These are phyloP conservation scores for Pseudocercospora vitis DNA, from an alignment of 2,329 filamentous ascomycete genomes.

Conservation along the genomic window DNA sequence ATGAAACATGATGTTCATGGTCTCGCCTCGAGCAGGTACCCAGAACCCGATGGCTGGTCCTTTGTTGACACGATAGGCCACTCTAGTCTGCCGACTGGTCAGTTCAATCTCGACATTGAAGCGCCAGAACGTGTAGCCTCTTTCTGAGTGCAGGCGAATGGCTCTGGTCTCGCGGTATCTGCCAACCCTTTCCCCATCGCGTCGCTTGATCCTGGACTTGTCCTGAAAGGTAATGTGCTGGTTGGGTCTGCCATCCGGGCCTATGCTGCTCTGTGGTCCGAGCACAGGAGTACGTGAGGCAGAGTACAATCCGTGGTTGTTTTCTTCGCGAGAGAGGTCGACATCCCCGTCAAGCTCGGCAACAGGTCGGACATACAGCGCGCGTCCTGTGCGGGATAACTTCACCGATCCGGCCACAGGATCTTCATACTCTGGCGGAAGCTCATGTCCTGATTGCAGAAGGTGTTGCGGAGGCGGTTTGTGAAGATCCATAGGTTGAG, in stretches of 20 bases:
- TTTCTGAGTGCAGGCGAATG: constrained; percentile 77
- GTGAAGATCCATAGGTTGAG: constrained; percentile 79
- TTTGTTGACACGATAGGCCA: constrained; percentile 93
- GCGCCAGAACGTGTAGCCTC: constrained; percentile 92
- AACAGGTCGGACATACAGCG: constrained; percentile 85
- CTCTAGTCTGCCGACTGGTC: constrained; percentile 71
- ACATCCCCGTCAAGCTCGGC: constrained; percentile 75
- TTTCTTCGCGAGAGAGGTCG: constrained; percentile 77
- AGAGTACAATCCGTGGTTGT: constrained; percentile 81
- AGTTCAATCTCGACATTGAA: constrained; percentile 96
- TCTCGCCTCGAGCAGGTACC: constrained; percentile 79
- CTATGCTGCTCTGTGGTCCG: constrained; percentile 30
- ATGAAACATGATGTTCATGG: constrained; percentile 99
- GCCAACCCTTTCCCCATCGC: constrained; percentile 77
- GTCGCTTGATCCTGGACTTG: constrained; percentile 49
- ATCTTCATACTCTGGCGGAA: constrained; percentile 82
- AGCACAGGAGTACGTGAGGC: constrained; percentile 37
- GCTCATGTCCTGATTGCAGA: constrained; percentile 56
- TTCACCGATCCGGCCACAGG: constrained; percentile 86
- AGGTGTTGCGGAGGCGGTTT: constrained; percentile 73
- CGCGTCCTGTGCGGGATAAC: constrained; percentile 78
- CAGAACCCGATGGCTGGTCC: constrained; percentile 89
- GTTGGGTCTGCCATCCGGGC: constrained; percentile 27
- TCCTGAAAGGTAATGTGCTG: constrained; percentile 43
- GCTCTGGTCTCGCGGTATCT: constrained; percentile 69